Evolutionary conservation across 1,284 basidiomycete genomes (phyloP).

Genomic region (Gymnopus androsaceus): DNA sequence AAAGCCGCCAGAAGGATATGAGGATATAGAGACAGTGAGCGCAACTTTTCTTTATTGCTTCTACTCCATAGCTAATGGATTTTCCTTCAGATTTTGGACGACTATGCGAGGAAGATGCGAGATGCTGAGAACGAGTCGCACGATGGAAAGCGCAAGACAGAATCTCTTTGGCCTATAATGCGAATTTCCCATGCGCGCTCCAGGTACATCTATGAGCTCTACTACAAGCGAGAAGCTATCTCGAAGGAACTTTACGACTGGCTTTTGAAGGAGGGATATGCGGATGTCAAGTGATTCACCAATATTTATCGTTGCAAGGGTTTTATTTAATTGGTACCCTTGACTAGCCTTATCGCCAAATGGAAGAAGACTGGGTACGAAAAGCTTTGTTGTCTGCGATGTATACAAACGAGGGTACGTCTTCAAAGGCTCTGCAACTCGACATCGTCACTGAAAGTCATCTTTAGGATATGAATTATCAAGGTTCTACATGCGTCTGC

Average conservation of each 20-base stretch:
- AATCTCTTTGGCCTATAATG: constrained; percentile 99
- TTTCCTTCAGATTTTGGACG: constrained; percentile 93
- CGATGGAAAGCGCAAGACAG: constrained; percentile 96
- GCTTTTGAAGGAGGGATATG: constrained; percentile 97
- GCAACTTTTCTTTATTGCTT: neutral
- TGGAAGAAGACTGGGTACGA: constrained; percentile 99
- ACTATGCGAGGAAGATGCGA: constrained; percentile 95
- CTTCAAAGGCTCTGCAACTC: too few relatives aligned
- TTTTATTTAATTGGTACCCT: neutral
- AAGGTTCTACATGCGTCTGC: constrained; percentile 99
- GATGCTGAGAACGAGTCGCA: constrained; percentile 97
- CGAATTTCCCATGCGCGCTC: constrained; percentile 94
- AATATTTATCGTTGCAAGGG: neutral
- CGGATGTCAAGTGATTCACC: constrained; percentile 87
- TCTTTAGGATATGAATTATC: constrained; percentile 95
- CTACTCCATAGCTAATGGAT: neutral
- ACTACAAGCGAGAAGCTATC: constrained; percentile 98
- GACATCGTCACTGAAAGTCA: constrained; percentile 3
- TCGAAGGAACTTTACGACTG: constrained; percentile 95
- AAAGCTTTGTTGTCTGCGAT: constrained; percentile 95
- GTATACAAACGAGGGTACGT: constrained; percentile 89
- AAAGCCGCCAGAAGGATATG: constrained; percentile 94
- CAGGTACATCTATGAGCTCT: constrained; percentile 97
- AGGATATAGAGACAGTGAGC: constrained; percentile 86
- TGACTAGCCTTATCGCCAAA: constrained; percentile 88